Evolutionary conservation across 2,329 filamentous ascomycete species (phyloP).

Genomic region (Fusarium sp.): DNA sequence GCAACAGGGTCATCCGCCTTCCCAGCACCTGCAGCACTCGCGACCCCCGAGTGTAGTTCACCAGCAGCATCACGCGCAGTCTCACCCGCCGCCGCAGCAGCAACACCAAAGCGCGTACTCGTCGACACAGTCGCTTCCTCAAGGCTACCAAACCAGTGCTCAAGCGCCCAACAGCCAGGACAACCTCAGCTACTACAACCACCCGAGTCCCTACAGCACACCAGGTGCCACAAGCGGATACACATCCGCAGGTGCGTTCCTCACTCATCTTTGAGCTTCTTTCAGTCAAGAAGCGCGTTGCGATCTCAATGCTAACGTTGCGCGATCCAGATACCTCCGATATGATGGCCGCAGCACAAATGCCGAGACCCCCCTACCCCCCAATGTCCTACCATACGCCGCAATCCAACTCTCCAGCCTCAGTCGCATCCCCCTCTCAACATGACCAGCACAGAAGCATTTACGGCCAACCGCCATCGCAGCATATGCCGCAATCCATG

Average conservation of each 20-base stretch:
- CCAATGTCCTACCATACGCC: slow-evolving; percentile 93
- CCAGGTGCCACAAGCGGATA: slow-evolving; percentile 85
- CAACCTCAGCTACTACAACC: slow-evolving; percentile 76
- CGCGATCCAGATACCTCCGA: slow-evolving; percentile 64
- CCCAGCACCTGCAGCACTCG: slow-evolving; percentile 75
- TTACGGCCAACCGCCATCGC: slow-evolving; percentile 82
- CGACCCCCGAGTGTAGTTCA: slow-evolving; percentile 79
- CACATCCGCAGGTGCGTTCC: slow-evolving; percentile 80
- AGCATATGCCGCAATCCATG: slow-evolving; percentile 83
- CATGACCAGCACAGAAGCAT: slow-evolving; percentile 91
- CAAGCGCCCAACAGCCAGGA: slow-evolving; percentile 74
- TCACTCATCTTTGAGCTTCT: slow-evolving; percentile 6
- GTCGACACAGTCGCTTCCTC: slow-evolving; percentile 71
- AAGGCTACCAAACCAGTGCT: slow-evolving; percentile 74
- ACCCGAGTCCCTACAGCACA: slow-evolving; percentile 85
- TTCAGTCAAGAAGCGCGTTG: slow-evolving; percentile 9
- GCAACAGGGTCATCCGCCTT: slow-evolving; percentile 76
- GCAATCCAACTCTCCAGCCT: slow-evolving; percentile 93
- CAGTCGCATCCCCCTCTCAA: slow-evolving; percentile 86
- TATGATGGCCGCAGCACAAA: slow-evolving; percentile 73
- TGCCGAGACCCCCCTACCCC: slow-evolving; percentile 84
- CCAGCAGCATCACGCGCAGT: slow-evolving; percentile 76
- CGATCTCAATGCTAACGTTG: slow-evolving; percentile 33
- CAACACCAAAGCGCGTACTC: slow-evolving; percentile 74
- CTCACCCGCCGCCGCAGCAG: slow-evolving; percentile 70